Percentiles rank a stretch among this genome's conserved stretches.
phyloP scores from a whole-genome alignment of 1,284 basidiomycete species.

The Wallemia mellicola region DNA sequence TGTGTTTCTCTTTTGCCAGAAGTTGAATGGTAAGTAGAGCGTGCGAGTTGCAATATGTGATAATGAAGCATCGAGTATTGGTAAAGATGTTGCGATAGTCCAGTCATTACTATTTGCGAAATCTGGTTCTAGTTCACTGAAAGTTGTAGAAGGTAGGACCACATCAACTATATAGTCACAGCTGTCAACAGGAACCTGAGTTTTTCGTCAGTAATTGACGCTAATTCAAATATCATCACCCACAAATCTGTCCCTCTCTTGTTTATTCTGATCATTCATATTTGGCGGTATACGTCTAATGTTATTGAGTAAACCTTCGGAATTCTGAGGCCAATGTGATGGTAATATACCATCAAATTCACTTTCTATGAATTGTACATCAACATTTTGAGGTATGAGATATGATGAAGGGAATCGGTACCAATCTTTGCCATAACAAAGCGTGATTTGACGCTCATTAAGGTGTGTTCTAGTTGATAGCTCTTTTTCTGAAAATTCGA shows the following conservation, averaged over 20 bases:
- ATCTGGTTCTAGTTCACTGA: constrained; percentile 34
- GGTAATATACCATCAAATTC: constrained; percentile 73
- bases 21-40: constrained; percentile 40
- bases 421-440: constrained; percentile 91
- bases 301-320: constrained; percentile 25
- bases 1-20: constrained; percentile 23
- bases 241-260: constrained; percentile 53
- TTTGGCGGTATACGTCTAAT: constrained; percentile 32
- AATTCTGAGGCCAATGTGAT: constrained; percentile 20
- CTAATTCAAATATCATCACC: constrained; percentile 14
- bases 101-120: constrained; percentile 35
- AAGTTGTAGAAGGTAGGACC: constrained; percentile 28
- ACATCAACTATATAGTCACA: constrained; percentile 73
- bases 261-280: constrained; percentile 66
- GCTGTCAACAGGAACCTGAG: constrained; percentile 32
- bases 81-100: constrained; percentile 41
- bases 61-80: constrained; percentile 50
- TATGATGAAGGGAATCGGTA: constrained; percentile 75
- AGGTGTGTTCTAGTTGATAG: constrained; percentile 26
- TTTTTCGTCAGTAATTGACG: background rate
- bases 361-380: constrained; percentile 61
- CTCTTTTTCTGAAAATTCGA: constrained; percentile 43
- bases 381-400: constrained; percentile 50
- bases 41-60: constrained; percentile 38
- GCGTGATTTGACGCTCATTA: constrained; percentile 7